Evolutionary conservation across 805 yeast genomes (phyloP).

Genomic region (Wickerhamiella musiphila): DNA sequence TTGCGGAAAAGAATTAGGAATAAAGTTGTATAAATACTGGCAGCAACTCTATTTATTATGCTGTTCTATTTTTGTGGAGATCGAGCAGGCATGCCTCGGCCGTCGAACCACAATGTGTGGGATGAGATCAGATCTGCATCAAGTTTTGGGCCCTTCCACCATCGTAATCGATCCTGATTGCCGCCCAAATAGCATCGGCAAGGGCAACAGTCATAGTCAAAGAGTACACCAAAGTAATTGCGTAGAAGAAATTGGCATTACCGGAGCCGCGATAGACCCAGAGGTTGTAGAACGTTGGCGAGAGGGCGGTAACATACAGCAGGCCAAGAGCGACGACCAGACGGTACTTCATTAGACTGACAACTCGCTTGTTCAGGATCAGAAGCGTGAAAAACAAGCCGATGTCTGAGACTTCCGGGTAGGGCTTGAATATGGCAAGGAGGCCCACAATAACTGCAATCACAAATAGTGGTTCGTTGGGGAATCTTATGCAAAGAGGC

Average conservation of each 20-base stretch:
- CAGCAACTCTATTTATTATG: too few species aligned
- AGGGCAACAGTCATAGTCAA: conserved; percentile 49
- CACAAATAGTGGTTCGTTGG: conserved; percentile 41
- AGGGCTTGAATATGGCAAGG: conserved; percentile 55
- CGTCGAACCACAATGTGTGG: too few species aligned
- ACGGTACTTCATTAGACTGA: conserved; percentile 28
- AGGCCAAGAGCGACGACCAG: conserved; percentile 36
- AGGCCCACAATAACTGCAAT: conserved; percentile 31
- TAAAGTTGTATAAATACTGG: too few species aligned
- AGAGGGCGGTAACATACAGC: conserved; percentile 36
- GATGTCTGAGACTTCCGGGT: conserved; percentile 70
- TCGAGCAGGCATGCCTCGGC: too few species aligned
- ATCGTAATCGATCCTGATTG: conserved; percentile 49
- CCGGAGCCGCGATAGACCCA: conserved; percentile 95
- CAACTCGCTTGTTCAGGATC: conserved; percentile 29
- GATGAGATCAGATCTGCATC: conserved; percentile 8
- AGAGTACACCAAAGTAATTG: conserved; percentile 70
- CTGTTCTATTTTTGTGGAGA: too few species aligned
- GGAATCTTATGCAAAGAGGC: conserved; percentile 60
- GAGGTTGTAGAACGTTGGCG: conserved; percentile 80
- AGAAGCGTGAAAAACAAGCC: conserved; percentile 37
- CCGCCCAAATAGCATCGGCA: conserved; percentile 71
- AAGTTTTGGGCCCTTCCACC: conserved; percentile 17
- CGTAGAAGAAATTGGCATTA: conserved; percentile 90
- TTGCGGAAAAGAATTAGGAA: too few species aligned